Evolutionary conservation across 2,329 filamentous ascomycete species (phyloP).

Genomic region (Hypomyces perniciosus): DNA sequence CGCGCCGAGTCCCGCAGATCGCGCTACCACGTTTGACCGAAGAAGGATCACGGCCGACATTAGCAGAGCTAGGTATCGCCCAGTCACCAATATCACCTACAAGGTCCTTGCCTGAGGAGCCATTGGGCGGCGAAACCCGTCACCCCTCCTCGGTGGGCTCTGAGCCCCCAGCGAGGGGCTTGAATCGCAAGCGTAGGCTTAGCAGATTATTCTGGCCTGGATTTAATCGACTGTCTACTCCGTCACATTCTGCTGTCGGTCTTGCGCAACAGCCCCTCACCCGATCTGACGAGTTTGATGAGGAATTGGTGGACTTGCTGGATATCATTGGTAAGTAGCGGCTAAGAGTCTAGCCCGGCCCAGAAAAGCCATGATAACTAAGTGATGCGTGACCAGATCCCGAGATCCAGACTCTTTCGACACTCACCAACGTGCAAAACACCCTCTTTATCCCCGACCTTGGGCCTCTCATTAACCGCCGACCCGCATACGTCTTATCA

Average conservation of each 20-base stretch:
- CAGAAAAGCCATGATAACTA: constrained; percentile 2
- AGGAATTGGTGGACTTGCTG: constrained; percentile 34
- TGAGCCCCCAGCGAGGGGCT: constrained; percentile 6
- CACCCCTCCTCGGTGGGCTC: constrained; percentile 1
- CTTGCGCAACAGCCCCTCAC: not conserved
- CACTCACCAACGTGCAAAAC: constrained; percentile 84
- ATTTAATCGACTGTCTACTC: constrained; percentile 9
- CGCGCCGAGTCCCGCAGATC: constrained; percentile 26
- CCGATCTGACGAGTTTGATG: constrained; percentile 30
- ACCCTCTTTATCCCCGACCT: constrained; percentile 80
- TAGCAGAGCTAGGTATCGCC: constrained; percentile 27
- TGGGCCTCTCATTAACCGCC: constrained; percentile 67
- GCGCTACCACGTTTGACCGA: constrained; percentile 35
- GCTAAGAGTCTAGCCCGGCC: not conserved
- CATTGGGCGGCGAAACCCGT: not conserved
- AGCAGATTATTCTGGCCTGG: constrained; percentile 25
- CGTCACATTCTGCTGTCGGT: not conserved
- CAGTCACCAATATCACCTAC: constrained; percentile 20
- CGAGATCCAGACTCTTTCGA: constrained; percentile 75
- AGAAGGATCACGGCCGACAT: constrained; percentile 30
- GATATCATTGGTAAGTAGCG: constrained; percentile 32
- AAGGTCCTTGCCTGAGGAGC: constrained; percentile 22
- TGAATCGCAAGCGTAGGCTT: constrained; percentile 18
- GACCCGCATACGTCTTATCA: constrained; percentile 71
- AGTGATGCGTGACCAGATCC: constrained; percentile 53